phyloP scores from a whole-genome alignment of 495 filamentous ascomycete genomes.

The Chaetomium fimeti region DNA sequence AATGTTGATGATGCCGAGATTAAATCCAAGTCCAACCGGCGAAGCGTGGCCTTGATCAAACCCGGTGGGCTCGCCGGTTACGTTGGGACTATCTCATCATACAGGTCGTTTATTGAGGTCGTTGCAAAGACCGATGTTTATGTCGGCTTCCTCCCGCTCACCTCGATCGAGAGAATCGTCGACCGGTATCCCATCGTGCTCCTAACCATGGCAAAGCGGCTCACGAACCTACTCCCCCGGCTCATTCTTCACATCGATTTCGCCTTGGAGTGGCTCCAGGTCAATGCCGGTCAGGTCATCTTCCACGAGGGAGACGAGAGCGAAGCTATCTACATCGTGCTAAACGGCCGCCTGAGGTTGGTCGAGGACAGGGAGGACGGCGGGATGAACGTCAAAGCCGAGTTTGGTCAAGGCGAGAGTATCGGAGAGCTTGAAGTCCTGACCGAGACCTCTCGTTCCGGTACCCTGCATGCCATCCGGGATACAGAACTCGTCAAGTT shows the following conservation, averaged over 20 bases:
- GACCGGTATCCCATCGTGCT: slow-evolving; percentile 89
- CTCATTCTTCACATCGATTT: slow-evolving; percentile 97
- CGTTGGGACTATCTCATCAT: slow-evolving; percentile 87
- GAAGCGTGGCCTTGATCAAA: slow-evolving; percentile 88
- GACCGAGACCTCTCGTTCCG: slow-evolving; percentile 85
- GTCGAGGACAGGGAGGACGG: slow-evolving; percentile 75
- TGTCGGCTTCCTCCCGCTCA: slow-evolving; percentile 87
- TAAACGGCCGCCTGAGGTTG: slow-evolving; percentile 84
- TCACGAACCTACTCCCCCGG: slow-evolving; percentile 86
- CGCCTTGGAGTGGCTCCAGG: slow-evolving; percentile 95
- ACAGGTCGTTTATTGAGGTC: slow-evolving; percentile 93
- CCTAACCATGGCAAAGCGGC: slow-evolving; percentile 88
- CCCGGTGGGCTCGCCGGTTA: slow-evolving; percentile 95
- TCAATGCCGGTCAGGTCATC: slow-evolving; percentile 89
- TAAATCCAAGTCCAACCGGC: slow-evolving; percentile 30
- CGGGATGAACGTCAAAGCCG: slow-evolving; percentile 83
- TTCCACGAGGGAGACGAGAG: slow-evolving; percentile 94
- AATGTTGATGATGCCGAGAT: slow-evolving; percentile 26
- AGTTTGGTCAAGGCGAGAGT: slow-evolving; percentile 96
- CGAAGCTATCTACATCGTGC: slow-evolving; percentile 95
- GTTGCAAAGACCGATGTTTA: slow-evolving; percentile 98
- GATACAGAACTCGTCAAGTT: slow-evolving; percentile 97
- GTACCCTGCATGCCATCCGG: slow-evolving; percentile 90
- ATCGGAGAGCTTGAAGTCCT: slow-evolving; percentile 96
- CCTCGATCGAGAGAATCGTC: slow-evolving; percentile 84